Evolutionary conservation across 106 monocot species (phyloP), one percentile per base, ranked within the genome.

Genomic region (Gastrodia elata): DNA sequence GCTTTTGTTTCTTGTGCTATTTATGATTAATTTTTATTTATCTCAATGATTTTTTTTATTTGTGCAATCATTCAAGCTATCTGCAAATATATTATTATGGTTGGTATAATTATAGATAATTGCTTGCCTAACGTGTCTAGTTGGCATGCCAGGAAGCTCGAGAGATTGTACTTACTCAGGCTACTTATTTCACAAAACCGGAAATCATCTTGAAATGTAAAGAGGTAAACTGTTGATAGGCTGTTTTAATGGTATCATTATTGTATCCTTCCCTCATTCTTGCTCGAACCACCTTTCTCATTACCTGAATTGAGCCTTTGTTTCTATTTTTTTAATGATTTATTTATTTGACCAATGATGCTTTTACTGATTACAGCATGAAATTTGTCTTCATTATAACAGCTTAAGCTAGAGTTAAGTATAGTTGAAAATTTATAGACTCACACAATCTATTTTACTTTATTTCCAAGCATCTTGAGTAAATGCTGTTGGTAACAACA

Each of bases 151-250:
- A 97, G 96, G 96, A 97, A 80, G 92, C 88, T 46, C 82, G 84
- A 80, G 96, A 97, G 83, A 88, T 87, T 78, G 74, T 46, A 73
- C 73, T 92, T 35, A 78, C 67, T 24, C 84, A 88, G 68, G 68
- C 81, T 48, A 48, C 42, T 25, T 32, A 25, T 43, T 83, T 90
- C 49, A 38, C 68, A 56, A 97, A 97, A 69, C 64, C 86, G 7
- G 86, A 90, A 42, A n/a, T 78, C 32, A 84, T 91, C 44, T 75
- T 83, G 52, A 92, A 84, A 73, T 93, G 86, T 77, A 92, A 92
- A 68, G 96, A 97, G 96, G 96, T 97, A 84, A 83, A 15, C 2
- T 37, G 56, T 16, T 28, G 11, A 68, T 71, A 5, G 30, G 6
- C 68, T 44, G 3, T 38, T 15, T 70, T 76, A 40, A 52, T 52